Conservation (phyloP, 495 filamentous ascomycete species). For the Pyrenopolyporus hunteri region DNA sequence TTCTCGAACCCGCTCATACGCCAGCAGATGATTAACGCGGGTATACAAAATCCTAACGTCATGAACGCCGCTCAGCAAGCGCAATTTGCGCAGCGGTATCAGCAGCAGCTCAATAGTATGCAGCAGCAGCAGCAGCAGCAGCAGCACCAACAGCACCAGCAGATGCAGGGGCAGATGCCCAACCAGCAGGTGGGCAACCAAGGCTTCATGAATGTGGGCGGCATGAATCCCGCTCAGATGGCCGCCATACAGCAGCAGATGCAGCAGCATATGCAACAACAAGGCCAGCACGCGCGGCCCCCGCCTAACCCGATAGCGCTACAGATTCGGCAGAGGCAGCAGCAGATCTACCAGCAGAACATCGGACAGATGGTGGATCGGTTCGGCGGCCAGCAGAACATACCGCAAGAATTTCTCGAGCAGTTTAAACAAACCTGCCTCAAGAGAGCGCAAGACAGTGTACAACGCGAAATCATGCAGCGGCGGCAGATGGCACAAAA, state of each 20-base stretch:
- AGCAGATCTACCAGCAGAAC: constrained; percentile 54
- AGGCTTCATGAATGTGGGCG: constrained; percentile 38
- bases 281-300: constrained; percentile 8
- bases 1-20: constrained; percentile 48
- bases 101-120: constrained; percentile 39
- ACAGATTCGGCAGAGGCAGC: constrained; percentile 39
- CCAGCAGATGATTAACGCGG: constrained; percentile 47
- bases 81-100: constrained; percentile 46
- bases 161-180: constrained; percentile 45
- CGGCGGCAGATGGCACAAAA: constrained; percentile 41
- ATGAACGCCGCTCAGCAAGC: constrained; percentile 49
- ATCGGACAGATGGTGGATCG: constrained; percentile 52
- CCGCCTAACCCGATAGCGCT: constrained; percentile 31
- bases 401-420: constrained; percentile 43
- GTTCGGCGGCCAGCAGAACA: constrained; percentile 44
- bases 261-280: constrained; percentile 37
- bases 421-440: constrained; percentile 41
- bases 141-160: constrained; percentile 42
- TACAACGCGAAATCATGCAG: constrained; percentile 48
- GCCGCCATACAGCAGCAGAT: constrained; percentile 48
- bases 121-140: constrained; percentile 43
- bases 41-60: constrained; percentile 40
- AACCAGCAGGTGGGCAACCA: constrained; percentile 45
- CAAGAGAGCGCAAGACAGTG: constrained; percentile 33
- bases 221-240: constrained; percentile 47